These are phyloP conservation scores for Aaosphaeria arxii DNA, from an alignment of 2,329 filamentous ascomycete species.

Conservation along the genomic window DNA sequence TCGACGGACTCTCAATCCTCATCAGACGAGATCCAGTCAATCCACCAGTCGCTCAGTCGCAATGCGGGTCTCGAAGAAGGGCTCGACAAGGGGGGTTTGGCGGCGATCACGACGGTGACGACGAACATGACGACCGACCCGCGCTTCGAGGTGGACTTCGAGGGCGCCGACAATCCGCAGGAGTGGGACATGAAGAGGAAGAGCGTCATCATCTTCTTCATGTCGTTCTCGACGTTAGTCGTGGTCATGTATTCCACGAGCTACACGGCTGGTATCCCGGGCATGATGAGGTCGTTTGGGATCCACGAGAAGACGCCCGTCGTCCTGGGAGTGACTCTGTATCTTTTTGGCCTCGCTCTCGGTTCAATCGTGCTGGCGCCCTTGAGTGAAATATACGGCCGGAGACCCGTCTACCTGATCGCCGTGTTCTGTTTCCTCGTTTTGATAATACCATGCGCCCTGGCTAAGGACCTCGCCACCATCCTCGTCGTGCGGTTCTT, in stretches of 20 bases:
- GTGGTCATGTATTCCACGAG: constrained; percentile 65
- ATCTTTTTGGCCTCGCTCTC: constrained; percentile 69
- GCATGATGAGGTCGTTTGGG: constrained; percentile 66
- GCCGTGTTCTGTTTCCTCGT: constrained; percentile 64
- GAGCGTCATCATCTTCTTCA: constrained; percentile 51
- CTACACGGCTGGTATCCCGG: constrained; percentile 70
- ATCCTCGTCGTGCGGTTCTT: constrained; percentile 75
- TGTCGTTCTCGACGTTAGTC: constrained; percentile 56
- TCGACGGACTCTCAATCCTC: constrained; percentile 21
- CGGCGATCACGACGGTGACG: constrained; percentile 23
- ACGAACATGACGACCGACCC: constrained; percentile 45
- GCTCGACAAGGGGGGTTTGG: constrained; percentile 16
- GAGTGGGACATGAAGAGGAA: constrained; percentile 66
- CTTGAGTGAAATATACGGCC: constrained; percentile 67
- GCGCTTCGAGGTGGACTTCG: constrained; percentile 72
- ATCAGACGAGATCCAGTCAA: constrained; percentile 16
- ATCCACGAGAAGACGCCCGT: constrained; percentile 58
- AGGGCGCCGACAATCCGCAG: constrained; percentile 61
- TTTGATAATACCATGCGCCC: constrained; percentile 68
- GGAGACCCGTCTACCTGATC: constrained; percentile 64
- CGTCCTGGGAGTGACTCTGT: constrained; percentile 75
- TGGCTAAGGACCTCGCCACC: constrained; percentile 64
- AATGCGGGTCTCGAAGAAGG: constrained; percentile 29
- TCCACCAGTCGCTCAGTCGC: constrained; percentile 32
- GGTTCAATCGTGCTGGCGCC: constrained; percentile 74